Evolutionary conservation across 2,329 filamentous ascomycete species (phyloP), one percentile per base, ranked within the genome.

Genomic region (Phyllosticta capitalensis): DNA sequence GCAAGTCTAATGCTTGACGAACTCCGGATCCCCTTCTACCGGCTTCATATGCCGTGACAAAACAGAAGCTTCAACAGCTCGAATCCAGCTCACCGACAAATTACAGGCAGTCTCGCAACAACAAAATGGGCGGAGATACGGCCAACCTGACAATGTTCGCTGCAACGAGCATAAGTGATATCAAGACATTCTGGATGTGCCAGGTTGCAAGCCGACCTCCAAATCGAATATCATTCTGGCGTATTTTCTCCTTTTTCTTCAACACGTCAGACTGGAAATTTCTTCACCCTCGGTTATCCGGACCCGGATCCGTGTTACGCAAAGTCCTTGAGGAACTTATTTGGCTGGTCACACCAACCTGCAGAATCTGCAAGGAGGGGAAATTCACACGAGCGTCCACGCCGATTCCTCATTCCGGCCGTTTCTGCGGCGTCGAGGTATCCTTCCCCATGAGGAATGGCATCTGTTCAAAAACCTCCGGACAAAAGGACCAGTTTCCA

Each of bases 401-500:
- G 38, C 38, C n/a, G 17, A n/a, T 45, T 45, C 12, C 38, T 45
- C 38, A 45, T 45, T 45, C 38, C 38, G 38, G 38, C 17, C 38
- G 38, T 45, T n/a, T 45, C 38, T 45, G 38, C 5, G 38, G 17
- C 38, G 38, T n/a, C 14, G 38, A 45, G 38, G 38, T 45, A 5
- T 45, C 49, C 21, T 56, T 60, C 2, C 58, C 58, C 6, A 60
- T 56, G 26, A 60, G 54, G 49, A 52, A 60, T 21, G 58, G 58
- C 58, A 67, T 66, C 20, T 69, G 66, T 24, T 67, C 65, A n/a
- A 63, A 55, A 50, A 67, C 61, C 7, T 53, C 12, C 1, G 63
- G 56, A 1, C 65, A 60, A 28, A 67, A 66, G 26, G 69, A 68
- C 52, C 69, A 63, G 33, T 68, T 64, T 50, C 64, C 68, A 50